phyloP scores from a whole-genome alignment of 1,284 basidiomycete species.

The Lentinus polychrous region DNA sequence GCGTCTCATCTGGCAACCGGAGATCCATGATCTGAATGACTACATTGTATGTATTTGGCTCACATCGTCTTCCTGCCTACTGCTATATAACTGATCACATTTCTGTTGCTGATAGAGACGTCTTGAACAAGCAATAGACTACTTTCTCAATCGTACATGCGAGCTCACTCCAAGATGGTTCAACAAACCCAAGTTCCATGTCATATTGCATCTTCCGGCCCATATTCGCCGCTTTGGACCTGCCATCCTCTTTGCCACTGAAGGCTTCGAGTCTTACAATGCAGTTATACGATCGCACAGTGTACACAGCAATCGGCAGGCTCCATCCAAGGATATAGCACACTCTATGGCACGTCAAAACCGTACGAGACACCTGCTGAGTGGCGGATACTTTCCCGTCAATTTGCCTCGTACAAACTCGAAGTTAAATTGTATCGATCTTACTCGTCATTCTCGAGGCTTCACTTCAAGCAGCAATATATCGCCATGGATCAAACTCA shows the following conservation, averaged over 20 bases:
- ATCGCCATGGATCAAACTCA: no score
- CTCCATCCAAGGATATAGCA: conserved; percentile 36
- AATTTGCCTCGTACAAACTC: no score
- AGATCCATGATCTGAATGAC: conserved; percentile 15
- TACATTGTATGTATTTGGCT: conserved; percentile 14
- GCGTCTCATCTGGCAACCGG: conserved; percentile 23
- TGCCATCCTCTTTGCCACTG: conserved; percentile 26
- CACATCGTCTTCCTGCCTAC: neutral
- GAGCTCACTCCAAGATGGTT: conserved; percentile 21
- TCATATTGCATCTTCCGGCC: conserved; percentile 18
- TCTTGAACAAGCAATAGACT: conserved; percentile 11
- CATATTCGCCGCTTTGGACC: conserved; percentile 23
- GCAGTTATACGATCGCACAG: conserved; percentile 33
- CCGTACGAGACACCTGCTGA: conserved; percentile 30
- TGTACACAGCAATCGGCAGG: conserved; percentile 35
- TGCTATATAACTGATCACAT: neutral
- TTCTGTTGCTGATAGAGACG: conserved; percentile 2
- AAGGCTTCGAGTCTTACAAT: conserved; percentile 42
- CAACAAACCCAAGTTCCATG: conserved; percentile 26
- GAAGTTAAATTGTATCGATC: no score
- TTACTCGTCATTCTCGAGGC: no score
- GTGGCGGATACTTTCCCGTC: conserved; percentile 18
- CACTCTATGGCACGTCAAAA: conserved; percentile 27
- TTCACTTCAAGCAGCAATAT: no score
- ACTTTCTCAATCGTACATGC: conserved; percentile 15